phyloP scores from a whole-genome alignment of 805 yeast genomes.

The Zygosaccharomyces gambellarensis region DNA sequence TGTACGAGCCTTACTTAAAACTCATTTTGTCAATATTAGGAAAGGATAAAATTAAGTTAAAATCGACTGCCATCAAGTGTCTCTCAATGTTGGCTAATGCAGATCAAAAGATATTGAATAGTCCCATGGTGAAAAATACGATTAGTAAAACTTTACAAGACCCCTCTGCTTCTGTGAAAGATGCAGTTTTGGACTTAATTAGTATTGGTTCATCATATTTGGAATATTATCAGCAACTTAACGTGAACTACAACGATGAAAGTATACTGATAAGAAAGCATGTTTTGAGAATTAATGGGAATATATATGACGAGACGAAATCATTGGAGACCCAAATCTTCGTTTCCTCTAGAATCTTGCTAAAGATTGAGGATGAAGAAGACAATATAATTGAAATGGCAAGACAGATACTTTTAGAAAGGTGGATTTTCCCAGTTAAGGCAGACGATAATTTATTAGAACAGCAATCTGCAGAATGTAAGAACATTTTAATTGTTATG shows the following conservation, averaged over 20 bases:
- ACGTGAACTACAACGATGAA: constrained; percentile 44
- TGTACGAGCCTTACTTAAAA: constrained; percentile 51
- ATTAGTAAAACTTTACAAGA: constrained; percentile 52
- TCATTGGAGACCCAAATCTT: constrained; percentile 35
- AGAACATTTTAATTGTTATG: constrained; percentile 34
- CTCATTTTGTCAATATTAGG: constrained; percentile 46
- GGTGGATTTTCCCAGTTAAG: constrained; percentile 34
- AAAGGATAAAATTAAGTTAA: constrained; percentile 46
- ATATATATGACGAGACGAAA: constrained; percentile 40
- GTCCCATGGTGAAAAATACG: constrained; percentile 48
- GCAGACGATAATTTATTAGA: constrained; percentile 11
- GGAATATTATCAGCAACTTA: constrained; percentile 48
- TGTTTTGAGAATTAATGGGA: constrained; percentile 48
- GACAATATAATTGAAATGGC: constrained; percentile 45
- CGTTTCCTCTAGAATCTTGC: constrained; percentile 49
- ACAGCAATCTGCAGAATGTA: constrained; percentile 10
- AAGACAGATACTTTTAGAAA: constrained; percentile 33
- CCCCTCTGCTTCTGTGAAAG: constrained; percentile 66
- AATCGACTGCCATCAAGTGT: constrained; percentile 62
- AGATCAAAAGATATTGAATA: constrained; percentile 48
- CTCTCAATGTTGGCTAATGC: constrained; percentile 50
- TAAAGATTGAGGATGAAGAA: constrained; percentile 67
- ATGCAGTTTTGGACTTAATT: constrained; percentile 68
- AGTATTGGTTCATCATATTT: constrained; percentile 34
- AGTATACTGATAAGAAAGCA: constrained; percentile 63